Conservation (phyloP, 176 grass and related monocot species). For the Eragrostis curvula region DNA sequence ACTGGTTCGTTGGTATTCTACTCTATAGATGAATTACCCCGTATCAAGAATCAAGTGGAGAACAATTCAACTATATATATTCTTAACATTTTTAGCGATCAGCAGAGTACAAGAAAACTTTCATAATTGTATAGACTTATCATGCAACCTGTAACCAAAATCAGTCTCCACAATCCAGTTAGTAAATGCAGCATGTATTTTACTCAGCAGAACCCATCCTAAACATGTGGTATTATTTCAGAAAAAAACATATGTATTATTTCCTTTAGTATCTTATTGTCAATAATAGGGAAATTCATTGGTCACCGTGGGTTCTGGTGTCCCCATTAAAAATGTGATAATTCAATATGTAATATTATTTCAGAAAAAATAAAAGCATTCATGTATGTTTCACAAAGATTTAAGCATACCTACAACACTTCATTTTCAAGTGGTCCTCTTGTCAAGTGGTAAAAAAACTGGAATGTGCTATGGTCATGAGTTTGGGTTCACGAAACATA, state of each 20-base stretch:
- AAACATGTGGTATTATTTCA: neutral
- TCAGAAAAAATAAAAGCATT: too few relatives aligned
- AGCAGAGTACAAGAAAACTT: neutral
- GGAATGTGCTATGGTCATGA: too few relatives aligned
- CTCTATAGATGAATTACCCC: neutral
- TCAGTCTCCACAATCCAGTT: neutral
- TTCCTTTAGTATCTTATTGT: too few relatives aligned
- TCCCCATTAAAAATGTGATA: neutral
- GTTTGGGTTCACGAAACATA: too few relatives aligned
- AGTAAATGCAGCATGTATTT: neutral
- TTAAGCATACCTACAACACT: too few relatives aligned
- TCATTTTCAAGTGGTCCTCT: too few relatives aligned
- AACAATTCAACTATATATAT: neutral
- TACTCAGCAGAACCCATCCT: neutral
- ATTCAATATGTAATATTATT: too few relatives aligned
- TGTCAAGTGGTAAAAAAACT: too few relatives aligned
- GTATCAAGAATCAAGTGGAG: neutral
- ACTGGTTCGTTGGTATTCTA: conserved; percentile 15
- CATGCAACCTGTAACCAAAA: neutral
- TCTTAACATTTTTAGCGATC: neutral
- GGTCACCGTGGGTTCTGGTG: neutral
- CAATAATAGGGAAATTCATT: neutral
- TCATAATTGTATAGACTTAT: neutral
- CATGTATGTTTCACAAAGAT: too few relatives aligned
- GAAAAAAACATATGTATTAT: too few relatives aligned